These are phyloP conservation scores for Hypoxylon sp. DNA, from an alignment of 2,329 filamentous ascomycete genomes.

Conservation along the genomic window DNA sequence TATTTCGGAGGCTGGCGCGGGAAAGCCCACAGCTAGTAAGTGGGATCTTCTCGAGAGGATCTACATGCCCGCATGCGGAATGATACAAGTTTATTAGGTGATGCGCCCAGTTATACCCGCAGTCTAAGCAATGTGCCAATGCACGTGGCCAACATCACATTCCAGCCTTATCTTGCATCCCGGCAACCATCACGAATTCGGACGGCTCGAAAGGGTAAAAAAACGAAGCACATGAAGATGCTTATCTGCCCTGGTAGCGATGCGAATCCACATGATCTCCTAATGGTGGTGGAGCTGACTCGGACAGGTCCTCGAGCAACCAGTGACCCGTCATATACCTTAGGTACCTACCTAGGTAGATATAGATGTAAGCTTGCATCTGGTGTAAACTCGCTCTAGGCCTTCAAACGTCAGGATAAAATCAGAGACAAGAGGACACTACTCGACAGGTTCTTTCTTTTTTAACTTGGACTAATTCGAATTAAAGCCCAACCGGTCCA, in stretches of 20 bases:
- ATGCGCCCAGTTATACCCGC: conserved; percentile 23
- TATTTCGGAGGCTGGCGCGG: conserved; percentile 33
- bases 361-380: neutral
- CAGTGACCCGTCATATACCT: conserved; percentile 3
- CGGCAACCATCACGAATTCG: conserved; percentile 44
- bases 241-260: conserved; percentile 36
- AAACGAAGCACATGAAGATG: conserved; percentile 35
- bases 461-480: conserved; percentile 23
- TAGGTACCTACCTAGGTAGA: too few species aligned
- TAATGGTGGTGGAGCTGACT: conserved; percentile 29
- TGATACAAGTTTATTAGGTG: conserved; percentile 23
- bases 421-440: conserved; percentile 1
- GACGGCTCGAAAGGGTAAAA: conserved; percentile 38
- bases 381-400: conserved; percentile 3
- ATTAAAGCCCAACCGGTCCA: conserved; percentile 31
- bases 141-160: conserved; percentile 42
- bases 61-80: conserved; percentile 39
- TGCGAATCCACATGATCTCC: conserved; percentile 45
- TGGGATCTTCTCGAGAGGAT: conserved; percentile 31
- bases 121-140: conserved; percentile 27
- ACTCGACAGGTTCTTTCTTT: conserved; percentile 1
- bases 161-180: conserved; percentile 43
- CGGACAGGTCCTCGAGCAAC: neutral
- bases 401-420: conserved; percentile 1
- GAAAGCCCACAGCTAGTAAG: neutral